Conservation (phyloP, 176 grass and related monocot genomes). For the Cenchrus purpureus region DNA sequence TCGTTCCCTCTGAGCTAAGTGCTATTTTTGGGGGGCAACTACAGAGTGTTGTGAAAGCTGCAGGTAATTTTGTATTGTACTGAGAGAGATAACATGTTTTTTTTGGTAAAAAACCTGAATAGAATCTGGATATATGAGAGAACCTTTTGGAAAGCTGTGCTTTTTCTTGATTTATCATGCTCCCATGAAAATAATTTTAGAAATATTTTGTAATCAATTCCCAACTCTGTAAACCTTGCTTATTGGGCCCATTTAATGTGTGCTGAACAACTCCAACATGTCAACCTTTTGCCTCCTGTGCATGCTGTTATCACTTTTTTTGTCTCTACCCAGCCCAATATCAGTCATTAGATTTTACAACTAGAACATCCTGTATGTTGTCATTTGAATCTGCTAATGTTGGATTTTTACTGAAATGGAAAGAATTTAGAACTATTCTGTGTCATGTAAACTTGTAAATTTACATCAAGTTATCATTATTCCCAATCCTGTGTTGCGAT, state of each 20-base stretch:
- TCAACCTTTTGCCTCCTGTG: not conserved
- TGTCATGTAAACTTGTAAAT: not conserved
- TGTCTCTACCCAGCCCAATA: not conserved
- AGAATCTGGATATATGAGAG: not conserved
- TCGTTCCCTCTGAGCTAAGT: slow-evolving; percentile 84
- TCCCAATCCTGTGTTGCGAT: not conserved
- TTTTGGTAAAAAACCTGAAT: not conserved
- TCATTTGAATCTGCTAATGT: not conserved
- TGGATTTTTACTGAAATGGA: not conserved
- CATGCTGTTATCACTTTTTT: not conserved
- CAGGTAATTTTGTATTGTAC: slow-evolving; percentile 55
- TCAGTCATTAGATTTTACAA: not conserved
- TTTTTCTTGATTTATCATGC: slow-evolving; percentile 1
- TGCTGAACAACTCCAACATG: not conserved
- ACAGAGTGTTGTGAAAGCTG: slow-evolving; percentile 85
- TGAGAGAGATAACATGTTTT: not conserved
- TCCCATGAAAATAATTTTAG: slow-evolving; percentile 8
- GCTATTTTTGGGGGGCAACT: slow-evolving; percentile 96
- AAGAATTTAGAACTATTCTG: not conserved
- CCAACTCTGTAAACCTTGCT: not conserved
- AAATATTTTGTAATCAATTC: not conserved
- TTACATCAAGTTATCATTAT: not conserved
- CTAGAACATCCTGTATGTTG: not conserved
- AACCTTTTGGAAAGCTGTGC: not conserved
- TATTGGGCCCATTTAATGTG: not conserved